Base-by-base conservation (phyloP, 108 stramenopile genomes). In the Skeletonema menzelii region DNA sequence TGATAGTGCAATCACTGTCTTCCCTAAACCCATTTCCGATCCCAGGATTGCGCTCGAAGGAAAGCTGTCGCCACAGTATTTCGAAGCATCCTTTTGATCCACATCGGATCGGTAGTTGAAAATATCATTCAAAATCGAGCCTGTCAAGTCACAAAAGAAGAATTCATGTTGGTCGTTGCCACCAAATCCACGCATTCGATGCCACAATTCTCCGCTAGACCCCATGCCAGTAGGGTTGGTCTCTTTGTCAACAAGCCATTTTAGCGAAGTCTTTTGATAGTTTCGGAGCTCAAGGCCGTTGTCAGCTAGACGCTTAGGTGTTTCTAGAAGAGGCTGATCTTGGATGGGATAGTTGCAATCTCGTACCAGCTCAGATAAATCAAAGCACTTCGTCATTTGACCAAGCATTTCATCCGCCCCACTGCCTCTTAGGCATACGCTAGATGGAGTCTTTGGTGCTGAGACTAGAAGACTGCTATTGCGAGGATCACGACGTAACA, bases 161-260 rank as follows among this genome's bases (percentile, higher is more conserved):
- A 68, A 73, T 7, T 53, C 26, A 46, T 59, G 24, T 49, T 63
- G 40, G 4, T 15, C 40, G 22, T 53, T 53, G 22, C 49, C 20
- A 17, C 55, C 68, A 2, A 69, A 27, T 19, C 40, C 42, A 22
- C 75, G 30, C 60, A 69, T 70, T 13, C 75, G 58, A 20, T 59
- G 63, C 75, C 75, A 76, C 32, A 76, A 27, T 17, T 76, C 69
- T 10, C 75, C 68, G 24, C 49, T 56, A 35, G 69, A 70, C 5
- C 75, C 75, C 59, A 76, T 20, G 8, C 75, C 75, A 2, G 69
- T 31, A 8, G 69, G 40, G 27, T 76, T 70, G n/a, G 22, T 59
- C 32, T 76, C 75, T 30, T 76, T 76, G 42, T 76, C 75, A 44
- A 76, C 15, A 10, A 76, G 19, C 75, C 75, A 76, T 30, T 70